Percentiles rank a stretch among this genome's conserved stretches.
Evolutionary conservation across 202 grass and related monocot species (phyloP).

Genomic region (Cymbopogon flexuosus): DNA sequence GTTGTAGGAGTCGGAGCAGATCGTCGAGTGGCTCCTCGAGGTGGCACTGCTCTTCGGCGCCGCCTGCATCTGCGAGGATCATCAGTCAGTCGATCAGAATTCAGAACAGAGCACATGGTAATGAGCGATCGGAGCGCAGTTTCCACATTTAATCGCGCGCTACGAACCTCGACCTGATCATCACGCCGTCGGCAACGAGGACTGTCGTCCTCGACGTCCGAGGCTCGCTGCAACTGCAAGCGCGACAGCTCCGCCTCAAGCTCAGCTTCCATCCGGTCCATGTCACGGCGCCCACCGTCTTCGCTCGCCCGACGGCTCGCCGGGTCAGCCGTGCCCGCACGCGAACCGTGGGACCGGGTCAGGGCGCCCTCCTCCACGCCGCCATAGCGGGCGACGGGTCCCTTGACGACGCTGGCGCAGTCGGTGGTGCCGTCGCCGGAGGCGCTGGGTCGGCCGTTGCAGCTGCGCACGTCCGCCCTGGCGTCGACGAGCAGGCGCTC

Average conservation of each 20-base stretch:
- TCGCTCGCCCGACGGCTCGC: not conserved
- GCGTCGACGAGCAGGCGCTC: constrained; percentile 55
- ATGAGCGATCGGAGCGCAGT: not conserved
- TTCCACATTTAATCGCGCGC: not conserved
- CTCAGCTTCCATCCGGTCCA: constrained; percentile 74
- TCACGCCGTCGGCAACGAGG: not conserved
- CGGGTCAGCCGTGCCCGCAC: no score
- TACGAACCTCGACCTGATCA: constrained; percentile 37
- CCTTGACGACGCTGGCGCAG: constrained; percentile 3
- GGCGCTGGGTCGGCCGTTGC: not conserved
- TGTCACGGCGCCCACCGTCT: not conserved
- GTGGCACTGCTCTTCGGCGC: constrained; percentile 11
- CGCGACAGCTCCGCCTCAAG: constrained; percentile 60
- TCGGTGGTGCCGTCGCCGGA: not conserved
- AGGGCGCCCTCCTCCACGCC: no score
- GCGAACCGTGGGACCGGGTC: not conserved
- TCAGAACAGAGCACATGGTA: not conserved
- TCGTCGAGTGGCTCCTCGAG: constrained; percentile 22
- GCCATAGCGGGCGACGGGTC: not conserved
- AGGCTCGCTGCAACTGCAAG: constrained; percentile 43
- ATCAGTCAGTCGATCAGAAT: not conserved
- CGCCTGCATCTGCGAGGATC: constrained; percentile 10
- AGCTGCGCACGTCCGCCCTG: constrained; percentile 34
- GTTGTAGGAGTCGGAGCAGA: not conserved
- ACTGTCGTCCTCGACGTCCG: constrained; percentile 5